These are phyloP conservation scores for Yarrowia galli DNA, from an alignment of 1,139 yeast genomes.

Conservation along the genomic window DNA sequence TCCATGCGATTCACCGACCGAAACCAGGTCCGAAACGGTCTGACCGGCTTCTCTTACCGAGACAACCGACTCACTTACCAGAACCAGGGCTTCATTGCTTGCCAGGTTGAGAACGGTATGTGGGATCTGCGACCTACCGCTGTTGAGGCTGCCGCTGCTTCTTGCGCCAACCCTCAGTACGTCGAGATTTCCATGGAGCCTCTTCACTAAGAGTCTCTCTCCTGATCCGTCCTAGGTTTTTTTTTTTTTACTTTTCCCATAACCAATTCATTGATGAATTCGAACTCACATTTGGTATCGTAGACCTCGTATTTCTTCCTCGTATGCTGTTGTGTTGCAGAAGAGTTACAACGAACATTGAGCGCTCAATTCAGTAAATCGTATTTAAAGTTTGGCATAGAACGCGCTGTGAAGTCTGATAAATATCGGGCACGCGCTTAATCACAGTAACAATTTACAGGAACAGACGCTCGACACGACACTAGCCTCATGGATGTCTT, in stretches of 20 bases:
- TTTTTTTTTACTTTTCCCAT: neutral
- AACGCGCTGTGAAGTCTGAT: neutral
- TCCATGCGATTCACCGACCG: constrained; percentile 31
- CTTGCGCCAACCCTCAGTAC: constrained; percentile 7
- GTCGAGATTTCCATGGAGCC: constrained; percentile 28
- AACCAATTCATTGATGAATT: neutral
- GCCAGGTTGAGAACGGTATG: constrained; percentile 23
- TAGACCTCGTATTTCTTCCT: too few relatives aligned
- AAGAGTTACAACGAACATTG: too few relatives aligned
- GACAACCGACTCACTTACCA: constrained; percentile 31
- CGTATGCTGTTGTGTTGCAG: too few relatives aligned
- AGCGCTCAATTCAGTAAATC: too few relatives aligned
- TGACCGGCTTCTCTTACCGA: constrained; percentile 11
- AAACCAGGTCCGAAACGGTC: constrained; percentile 32
- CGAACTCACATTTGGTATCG: too few relatives aligned
- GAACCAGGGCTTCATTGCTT: constrained; percentile 27
- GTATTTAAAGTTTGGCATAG: neutral
- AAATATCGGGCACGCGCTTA: too few relatives aligned
- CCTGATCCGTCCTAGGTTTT: neutral
- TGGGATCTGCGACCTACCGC: constrained; percentile 28
- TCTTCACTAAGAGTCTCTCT: constrained; percentile 8
- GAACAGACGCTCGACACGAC: neutral
- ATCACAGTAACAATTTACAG: neutral
- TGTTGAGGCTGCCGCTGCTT: constrained; percentile 19
- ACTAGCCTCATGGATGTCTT: constrained; percentile 10